Evolutionary conservation across 2,329 filamentous ascomycete genomes (phyloP), one percentile per base, ranked within the genome.

Genomic region (Alternaria infectoria): DNA sequence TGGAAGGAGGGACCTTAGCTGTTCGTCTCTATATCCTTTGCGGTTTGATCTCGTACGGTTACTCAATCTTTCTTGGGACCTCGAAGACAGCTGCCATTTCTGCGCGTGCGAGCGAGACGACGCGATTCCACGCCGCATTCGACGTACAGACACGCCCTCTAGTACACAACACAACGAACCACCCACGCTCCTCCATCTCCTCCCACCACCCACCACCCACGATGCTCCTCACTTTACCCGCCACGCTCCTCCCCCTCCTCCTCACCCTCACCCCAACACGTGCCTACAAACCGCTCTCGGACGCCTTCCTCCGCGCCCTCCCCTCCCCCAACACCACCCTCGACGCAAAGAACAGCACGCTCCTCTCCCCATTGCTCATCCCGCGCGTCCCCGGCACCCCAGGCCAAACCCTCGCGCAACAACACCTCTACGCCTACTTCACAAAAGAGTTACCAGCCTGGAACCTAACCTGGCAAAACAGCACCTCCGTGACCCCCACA

Each of bases 391-490:
- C 96, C 7, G 96, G 94, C 15, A 97, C 93, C 1, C 85, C 89
- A 1, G 93, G 93, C 26, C 93, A 91, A 13, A 79, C 82, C 15
- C 86, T 86, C 56, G 93, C 92, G 4, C 91, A 96, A 70, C 85
- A 88, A 46, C 95, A 98, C 81, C 93, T 99, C 74, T 87, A 90
- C 74, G 83, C 90, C 77, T 98, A 96, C 86, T 97, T 98, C 82
- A 81, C 81, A 54, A 84, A 83, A 6, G 83, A 89, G 17, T 87
- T 98, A 21, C 93, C 95, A 1, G 82, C 87, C 36, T 99, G 96
- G 96, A 86, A 83, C 6, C 79, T 97, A 46, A 86, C 90, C 51
- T 92, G 93, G 82, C 95, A 99, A 76, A 98, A 98, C 81, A 93
- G 92, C n/a, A 95, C 93, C 0, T 87, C 90, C 26, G 91, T 86